A percentile compares a stretch with the other conserved stretches of the same genome.
phyloP scores from a whole-genome alignment of 805 yeast species.

The Pichia paraexigua region DNA sequence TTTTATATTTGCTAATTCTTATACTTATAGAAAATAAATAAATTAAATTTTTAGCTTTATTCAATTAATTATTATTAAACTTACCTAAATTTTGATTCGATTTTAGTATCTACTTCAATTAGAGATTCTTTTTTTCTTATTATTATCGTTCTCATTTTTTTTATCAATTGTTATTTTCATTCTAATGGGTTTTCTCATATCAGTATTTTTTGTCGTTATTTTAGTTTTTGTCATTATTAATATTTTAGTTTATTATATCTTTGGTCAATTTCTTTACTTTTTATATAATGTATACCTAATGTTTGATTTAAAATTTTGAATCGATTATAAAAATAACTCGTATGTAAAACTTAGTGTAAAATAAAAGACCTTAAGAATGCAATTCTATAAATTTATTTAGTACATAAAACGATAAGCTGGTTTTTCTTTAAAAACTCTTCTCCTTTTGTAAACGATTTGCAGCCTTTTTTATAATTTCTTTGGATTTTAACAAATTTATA shows the following conservation, averaged over 20 bases:
- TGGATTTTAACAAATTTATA: slow-evolving; percentile 65
- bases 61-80: background rate
- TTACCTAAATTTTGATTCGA: background rate
- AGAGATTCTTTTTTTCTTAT: background rate
- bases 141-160: background rate
- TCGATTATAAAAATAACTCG: background rate
- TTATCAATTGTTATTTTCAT: background rate
- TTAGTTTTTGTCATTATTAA: background rate
- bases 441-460: slow-evolving; percentile 34
- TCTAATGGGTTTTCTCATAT: background rate
- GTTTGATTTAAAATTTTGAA: slow-evolving; percentile 1
- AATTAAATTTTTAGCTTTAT: background rate
- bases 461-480: slow-evolving; percentile 51
- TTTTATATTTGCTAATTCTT: background rate
- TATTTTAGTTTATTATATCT: background rate
- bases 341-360: background rate
- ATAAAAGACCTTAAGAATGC: too few relatives aligned
- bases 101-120: too few relatives aligned
- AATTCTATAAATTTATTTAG: background rate
- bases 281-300: slow-evolving; percentile 4
- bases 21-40: background rate
- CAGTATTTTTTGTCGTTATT: background rate
- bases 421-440: background rate
- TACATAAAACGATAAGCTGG: background rate
- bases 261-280: background rate